These are phyloP conservation scores for Bullera alba DNA, from an alignment of 768 basidiomycete species.

Conservation along the genomic window DNA sequence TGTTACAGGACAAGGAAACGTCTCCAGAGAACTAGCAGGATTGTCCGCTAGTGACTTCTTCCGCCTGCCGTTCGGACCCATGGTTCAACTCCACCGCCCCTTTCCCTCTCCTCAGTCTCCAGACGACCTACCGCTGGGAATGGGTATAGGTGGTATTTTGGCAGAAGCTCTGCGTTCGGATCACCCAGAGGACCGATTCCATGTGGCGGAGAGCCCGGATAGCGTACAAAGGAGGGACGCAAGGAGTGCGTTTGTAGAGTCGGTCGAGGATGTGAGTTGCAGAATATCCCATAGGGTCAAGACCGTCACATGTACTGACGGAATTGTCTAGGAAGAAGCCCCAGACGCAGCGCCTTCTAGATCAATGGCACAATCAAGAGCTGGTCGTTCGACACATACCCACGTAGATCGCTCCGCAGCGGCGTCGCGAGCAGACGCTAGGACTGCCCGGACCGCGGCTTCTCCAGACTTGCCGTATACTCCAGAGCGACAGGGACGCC, in stretches of 20 bases:
- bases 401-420: not conserved
- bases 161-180: conserved; percentile 1
- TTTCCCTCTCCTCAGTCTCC: conserved; percentile 25
- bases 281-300: not conserved
- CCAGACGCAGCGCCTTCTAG: not conserved
- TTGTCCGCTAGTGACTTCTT: conserved; percentile 10
- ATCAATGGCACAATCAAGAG: not conserved
- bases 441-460: not conserved
- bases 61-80: conserved; percentile 32
- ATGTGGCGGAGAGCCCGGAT: conserved; percentile 3
- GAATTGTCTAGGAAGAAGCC: conserved; percentile 10
- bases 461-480: not conserved
- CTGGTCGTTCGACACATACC: not conserved
- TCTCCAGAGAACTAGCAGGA: conserved; percentile 2
- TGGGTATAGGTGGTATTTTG: conserved; percentile 17
- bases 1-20: not conserved
- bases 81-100: conserved; percentile 13
- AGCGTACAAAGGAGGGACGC: conserved; percentile 8
- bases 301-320: no score
- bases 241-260: conserved; percentile 43
- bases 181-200: conserved; percentile 18
- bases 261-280: conserved; percentile 40
- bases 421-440: not conserved
- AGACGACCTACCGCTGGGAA: conserved; percentile 10
- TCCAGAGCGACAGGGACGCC: not conserved